phyloP scores from a whole-genome alignment of 306 rosid genomes.

The Castanospermum australe region DNA sequence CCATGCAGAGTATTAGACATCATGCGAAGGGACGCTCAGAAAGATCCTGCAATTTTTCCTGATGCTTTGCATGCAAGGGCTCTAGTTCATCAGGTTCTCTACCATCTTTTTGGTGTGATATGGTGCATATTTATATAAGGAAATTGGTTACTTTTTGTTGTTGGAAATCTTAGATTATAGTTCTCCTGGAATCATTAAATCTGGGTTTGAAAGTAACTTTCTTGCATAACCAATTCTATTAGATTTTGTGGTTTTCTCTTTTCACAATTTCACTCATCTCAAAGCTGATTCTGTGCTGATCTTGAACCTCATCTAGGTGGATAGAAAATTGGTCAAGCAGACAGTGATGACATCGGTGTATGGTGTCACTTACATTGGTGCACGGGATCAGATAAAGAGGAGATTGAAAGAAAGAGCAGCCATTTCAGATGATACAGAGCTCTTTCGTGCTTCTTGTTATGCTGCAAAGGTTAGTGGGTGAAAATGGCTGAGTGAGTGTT shows the following conservation, averaged over 20 bases:
- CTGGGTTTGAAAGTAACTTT: slow-evolving; percentile 5
- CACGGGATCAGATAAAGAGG: slow-evolving; percentile 90
- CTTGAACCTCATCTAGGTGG: slow-evolving; percentile 58
- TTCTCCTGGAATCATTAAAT: slow-evolving; percentile 3
- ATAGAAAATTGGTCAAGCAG: slow-evolving; percentile 97
- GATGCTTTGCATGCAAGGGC: slow-evolving; percentile 69
- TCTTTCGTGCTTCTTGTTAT: slow-evolving; percentile 81
- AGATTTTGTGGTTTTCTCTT: background rate
- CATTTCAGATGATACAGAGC: slow-evolving; percentile 60
- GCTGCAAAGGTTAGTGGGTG: slow-evolving; percentile 75
- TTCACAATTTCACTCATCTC: slow-evolving; percentile 1
- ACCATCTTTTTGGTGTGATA: slow-evolving; percentile 17
- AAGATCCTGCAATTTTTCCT: slow-evolving; percentile 68
- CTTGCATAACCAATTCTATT: background rate
- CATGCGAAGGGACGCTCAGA: slow-evolving; percentile 69
- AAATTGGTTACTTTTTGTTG: background rate
- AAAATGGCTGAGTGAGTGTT: background rate
- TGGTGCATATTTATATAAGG: slow-evolving; percentile 13
- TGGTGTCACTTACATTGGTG: slow-evolving; percentile 95
- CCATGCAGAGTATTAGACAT: slow-evolving; percentile 71
- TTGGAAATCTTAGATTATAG: background rate
- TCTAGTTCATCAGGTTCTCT: slow-evolving; percentile 71
- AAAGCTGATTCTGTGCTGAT: slow-evolving; percentile 37
- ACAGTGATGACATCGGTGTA: slow-evolving; percentile 99
- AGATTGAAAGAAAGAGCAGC: slow-evolving; percentile 78